phyloP scores from a whole-genome alignment of 805 yeast genomes.

The Yamadazyma laniorum region DNA sequence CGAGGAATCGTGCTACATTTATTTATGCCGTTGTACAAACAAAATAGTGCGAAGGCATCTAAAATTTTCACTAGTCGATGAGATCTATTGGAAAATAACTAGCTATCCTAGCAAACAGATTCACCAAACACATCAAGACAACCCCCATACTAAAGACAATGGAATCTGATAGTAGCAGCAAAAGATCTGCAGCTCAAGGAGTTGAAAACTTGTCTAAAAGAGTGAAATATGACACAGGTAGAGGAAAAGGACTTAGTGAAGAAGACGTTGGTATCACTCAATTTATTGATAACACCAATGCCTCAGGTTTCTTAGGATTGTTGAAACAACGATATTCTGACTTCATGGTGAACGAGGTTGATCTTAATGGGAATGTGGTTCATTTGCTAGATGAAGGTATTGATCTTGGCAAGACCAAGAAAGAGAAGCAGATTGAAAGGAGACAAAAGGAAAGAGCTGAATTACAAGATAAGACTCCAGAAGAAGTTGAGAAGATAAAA shows the following conservation, averaged over 20 bases:
- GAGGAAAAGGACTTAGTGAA: constrained; percentile 11
- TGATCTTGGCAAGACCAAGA: constrained; percentile 42
- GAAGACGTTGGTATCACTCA: constrained; percentile 84
- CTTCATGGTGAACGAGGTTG: constrained; percentile 89
- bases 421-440: constrained; percentile 47
- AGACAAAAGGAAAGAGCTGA: constrained; percentile 37
- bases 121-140: constrained; percentile 6
- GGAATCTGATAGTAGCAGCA: not conserved
- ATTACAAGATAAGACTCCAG: constrained; percentile 30
- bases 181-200: constrained; percentile 6
- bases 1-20: too few relatives aligned
- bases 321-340: constrained; percentile 91
- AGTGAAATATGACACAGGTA: constrained; percentile 30
- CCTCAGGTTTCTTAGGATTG: constrained; percentile 67
- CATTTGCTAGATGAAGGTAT: constrained; percentile 76
- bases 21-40: too few relatives aligned
- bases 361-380: constrained; percentile 62
- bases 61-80: constrained; percentile 10
- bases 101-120: constrained; percentile 10
- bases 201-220: constrained; percentile 9
- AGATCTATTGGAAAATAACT: constrained; percentile 14
- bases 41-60: constrained; percentile 1
- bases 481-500: constrained; percentile 30
- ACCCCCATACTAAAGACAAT: not conserved
- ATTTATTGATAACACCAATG: constrained; percentile 49